Percentiles rank a stretch among this genome's conserved stretches.
These are phyloP conservation scores for Claviceps quebecensis DNA, from an alignment of 2,329 filamentous ascomycete genomes.

Conservation along the genomic window DNA sequence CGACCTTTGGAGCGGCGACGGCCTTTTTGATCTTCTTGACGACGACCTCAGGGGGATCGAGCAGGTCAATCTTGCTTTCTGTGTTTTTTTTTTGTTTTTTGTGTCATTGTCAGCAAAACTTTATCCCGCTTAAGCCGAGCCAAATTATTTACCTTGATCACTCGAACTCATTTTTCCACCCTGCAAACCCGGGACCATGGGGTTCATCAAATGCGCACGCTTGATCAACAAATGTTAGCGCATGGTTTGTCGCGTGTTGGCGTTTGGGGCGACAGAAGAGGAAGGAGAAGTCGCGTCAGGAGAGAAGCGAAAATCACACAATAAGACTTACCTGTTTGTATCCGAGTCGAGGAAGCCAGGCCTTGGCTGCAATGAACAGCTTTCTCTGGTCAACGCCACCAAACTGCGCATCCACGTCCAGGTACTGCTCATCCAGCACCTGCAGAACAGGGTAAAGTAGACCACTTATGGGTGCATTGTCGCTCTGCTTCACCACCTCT, in stretches of 20 bases:
- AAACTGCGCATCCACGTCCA: constrained; percentile 79
- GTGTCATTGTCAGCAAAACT: neutral
- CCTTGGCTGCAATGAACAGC: constrained; percentile 73
- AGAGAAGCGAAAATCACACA: too few relatives aligned
- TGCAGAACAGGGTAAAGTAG: constrained; percentile 46
- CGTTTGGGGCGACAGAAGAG: neutral
- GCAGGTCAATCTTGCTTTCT: constrained; percentile 85
- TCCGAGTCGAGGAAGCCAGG: constrained; percentile 72
- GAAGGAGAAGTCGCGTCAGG: neutral
- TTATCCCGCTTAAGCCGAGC: neutral
- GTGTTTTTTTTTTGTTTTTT: constrained; percentile 15
- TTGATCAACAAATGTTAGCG: neutral
- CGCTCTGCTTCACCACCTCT: constrained; percentile 86
- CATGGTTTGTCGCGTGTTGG: neutral
- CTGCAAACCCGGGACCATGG: constrained; percentile 79
- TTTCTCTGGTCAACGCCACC: constrained; percentile 78
- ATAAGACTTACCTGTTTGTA: constrained; percentile 46
- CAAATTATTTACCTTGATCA: constrained; percentile 36
- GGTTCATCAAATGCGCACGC: constrained; percentile 34
- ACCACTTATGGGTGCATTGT: constrained; percentile 52
- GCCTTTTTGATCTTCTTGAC: constrained; percentile 80
- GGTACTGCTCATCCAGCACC: constrained; percentile 78
- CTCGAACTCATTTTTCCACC: constrained; percentile 80
- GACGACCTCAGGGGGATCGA: constrained; percentile 63
- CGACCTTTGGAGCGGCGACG: constrained; percentile 56